A percentile compares a stretch with the other conserved stretches of the same genome.
phyloP scores from a whole-genome alignment of 306 rosid species.

The Canavalia gladiata region DNA sequence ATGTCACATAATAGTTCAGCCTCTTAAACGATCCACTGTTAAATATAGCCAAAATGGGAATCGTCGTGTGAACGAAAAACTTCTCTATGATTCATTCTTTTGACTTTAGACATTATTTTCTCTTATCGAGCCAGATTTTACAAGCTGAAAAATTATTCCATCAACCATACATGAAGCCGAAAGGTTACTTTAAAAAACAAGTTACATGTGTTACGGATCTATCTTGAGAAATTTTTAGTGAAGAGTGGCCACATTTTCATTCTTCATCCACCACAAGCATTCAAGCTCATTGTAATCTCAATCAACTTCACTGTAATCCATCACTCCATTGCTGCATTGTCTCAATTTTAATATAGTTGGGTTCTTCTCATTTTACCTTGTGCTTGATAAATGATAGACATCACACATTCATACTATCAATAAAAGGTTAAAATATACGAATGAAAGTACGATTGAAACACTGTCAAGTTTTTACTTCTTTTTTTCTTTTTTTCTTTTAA shows the following conservation, averaged over 20 bases:
- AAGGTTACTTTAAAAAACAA: background rate
- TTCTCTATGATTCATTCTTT: background rate
- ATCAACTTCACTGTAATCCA: background rate
- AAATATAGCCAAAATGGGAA: background rate
- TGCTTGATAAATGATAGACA: background rate
- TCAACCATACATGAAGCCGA: background rate
- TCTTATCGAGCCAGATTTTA: background rate
- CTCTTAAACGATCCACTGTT: too few species aligned
- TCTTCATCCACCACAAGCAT: background rate
- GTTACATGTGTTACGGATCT: background rate
- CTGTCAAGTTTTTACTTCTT: background rate
- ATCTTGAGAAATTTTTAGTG: background rate
- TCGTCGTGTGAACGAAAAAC: background rate
- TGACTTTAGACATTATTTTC: background rate
- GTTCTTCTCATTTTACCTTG: background rate
- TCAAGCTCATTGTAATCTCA: background rate
- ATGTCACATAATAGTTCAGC: too few species aligned
- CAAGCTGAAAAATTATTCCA: background rate
- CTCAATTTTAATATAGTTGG: background rate
- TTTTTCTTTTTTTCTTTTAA: background rate
- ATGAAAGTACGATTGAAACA: background rate
- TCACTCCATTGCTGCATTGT: background rate
- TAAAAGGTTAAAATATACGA: background rate
- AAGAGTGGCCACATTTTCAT: background rate
- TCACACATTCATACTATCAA: background rate